Conservation (phyloP, 331 rosid species). For the Quercus lobata region DNA sequence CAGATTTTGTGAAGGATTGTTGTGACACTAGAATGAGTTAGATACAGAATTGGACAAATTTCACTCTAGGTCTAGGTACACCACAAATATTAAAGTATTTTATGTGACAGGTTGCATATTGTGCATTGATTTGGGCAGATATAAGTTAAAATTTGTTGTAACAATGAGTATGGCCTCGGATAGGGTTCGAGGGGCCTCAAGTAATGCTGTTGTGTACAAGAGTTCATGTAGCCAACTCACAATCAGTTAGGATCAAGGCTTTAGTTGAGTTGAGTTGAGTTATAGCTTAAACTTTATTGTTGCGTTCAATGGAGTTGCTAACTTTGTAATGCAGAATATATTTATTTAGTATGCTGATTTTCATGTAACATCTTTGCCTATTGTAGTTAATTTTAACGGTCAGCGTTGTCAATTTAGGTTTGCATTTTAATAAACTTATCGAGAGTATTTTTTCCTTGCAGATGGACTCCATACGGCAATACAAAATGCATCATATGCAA, state of each 20-base stretch:
- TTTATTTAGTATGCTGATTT: not conserved
- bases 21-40: not conserved
- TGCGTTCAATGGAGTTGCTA: not conserved
- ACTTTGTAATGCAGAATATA: not conserved
- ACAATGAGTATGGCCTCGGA: too few species aligned
- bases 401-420: not conserved
- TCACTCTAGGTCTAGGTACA: not conserved
- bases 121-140: not conserved
- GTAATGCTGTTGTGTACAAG: not conserved
- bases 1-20: not conserved
- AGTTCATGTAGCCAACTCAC: not conserved
- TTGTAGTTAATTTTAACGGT: not conserved
- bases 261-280: not conserved
- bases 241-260: not conserved
- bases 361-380: not conserved
- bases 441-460: constrained; percentile 27
- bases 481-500: constrained; percentile 91
- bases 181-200: too few species aligned
- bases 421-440: not conserved
- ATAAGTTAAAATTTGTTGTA: not conserved
- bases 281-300: not conserved
- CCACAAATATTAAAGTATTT: not conserved
- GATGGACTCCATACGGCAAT: constrained; percentile 91
- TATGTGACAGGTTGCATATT: not conserved
- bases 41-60: not conserved